phyloP scores from a whole-genome alignment of 2,329 filamentous ascomycete species.

The Penicillium sp. region DNA sequence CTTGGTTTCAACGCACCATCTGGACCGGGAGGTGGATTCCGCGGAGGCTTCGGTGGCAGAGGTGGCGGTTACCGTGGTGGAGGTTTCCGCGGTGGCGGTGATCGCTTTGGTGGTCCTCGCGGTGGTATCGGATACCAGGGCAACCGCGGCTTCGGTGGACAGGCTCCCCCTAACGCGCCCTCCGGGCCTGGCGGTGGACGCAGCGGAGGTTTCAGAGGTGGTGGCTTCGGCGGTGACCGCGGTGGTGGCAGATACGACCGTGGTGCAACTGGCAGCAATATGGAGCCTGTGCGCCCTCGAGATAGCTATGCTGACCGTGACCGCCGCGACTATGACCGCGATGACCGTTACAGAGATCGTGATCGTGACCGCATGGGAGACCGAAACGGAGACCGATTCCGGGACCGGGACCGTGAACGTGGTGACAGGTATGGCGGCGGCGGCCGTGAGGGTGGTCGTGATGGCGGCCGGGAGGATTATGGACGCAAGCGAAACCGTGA shows the following conservation, averaged over 20 bases:
- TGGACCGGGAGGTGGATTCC: constrained; percentile 57
- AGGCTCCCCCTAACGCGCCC: constrained; percentile 50
- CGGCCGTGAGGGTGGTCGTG: constrained; percentile 27
- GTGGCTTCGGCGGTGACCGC: constrained; percentile 38
- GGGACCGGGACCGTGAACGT: constrained; percentile 49
- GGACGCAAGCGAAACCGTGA: constrained; percentile 70
- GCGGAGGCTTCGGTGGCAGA: constrained; percentile 52
- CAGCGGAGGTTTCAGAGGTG: constrained; percentile 50
- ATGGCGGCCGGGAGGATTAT: constrained; percentile 50
- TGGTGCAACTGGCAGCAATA: constrained; percentile 70
- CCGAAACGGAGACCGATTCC: constrained; percentile 29
- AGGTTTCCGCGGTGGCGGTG: constrained; percentile 48
- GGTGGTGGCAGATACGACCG: constrained; percentile 51
- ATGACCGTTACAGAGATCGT: constrained; percentile 28
- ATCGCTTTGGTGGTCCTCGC: constrained; percentile 49
- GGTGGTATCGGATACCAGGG: constrained; percentile 58
- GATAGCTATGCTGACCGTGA: constrained; percentile 55
- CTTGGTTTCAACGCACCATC: constrained; percentile 56
- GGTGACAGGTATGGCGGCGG: constrained; percentile 45
- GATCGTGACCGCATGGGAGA: constrained; percentile 49
- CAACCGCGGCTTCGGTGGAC: constrained; percentile 52
- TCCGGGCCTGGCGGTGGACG: constrained; percentile 56
- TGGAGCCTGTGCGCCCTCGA: constrained; percentile 73
- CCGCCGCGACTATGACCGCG: constrained; percentile 53
- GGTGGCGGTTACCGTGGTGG: constrained; percentile 48